Base-by-base conservation (phyloP, 805 yeast species). In the Saccharomycopsis schoenii region DNA sequence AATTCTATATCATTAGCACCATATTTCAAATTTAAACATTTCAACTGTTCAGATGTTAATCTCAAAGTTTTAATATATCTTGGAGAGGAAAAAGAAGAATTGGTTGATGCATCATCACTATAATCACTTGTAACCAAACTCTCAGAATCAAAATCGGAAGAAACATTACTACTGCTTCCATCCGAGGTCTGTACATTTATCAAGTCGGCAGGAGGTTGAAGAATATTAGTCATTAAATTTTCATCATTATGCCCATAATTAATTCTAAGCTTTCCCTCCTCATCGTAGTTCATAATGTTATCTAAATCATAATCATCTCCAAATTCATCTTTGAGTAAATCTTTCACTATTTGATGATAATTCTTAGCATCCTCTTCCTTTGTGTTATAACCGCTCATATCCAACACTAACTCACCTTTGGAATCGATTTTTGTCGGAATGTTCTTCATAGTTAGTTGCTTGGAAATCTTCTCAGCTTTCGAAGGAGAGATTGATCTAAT, bases 371-470 rank as follows among this genome's bases (percentile, higher is more conserved):
- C 89, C 66, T 85, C 83, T 58, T 85, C 87, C 67, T 86, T 90
- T 40, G 96, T 87, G 73, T 92, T 93, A 74, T 94, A 94, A 17
- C 99, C 99, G 67, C 91, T 96, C 85, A 93, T 89, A 73, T 94
- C 99, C 55, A 94, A 75, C 51, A 91, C 81, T 67, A 94, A 78
- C 69, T 91, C 97, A 12, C 99, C 99, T 68, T 89, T 88, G 64
- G 86, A 85, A 64, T 89, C 96, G 42, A 92, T 81, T 66, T 85
- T 89, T 36, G 96, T 85, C 0, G 97, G 97, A 39, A 94, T 91
- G 69, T 91, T 89, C 66, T 83, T 83, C 65, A 81, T 79, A 17
- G 82, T 83, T 50, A 89, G 77, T 69, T 80, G 84, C 66, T 82
- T 80, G 34, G 93, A 83, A 25, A 89, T 75, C 51, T 82, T 82